Base-by-base conservation (phyloP, 495 filamentous ascomycete species). In the Aspergillus baeticus region DNA sequence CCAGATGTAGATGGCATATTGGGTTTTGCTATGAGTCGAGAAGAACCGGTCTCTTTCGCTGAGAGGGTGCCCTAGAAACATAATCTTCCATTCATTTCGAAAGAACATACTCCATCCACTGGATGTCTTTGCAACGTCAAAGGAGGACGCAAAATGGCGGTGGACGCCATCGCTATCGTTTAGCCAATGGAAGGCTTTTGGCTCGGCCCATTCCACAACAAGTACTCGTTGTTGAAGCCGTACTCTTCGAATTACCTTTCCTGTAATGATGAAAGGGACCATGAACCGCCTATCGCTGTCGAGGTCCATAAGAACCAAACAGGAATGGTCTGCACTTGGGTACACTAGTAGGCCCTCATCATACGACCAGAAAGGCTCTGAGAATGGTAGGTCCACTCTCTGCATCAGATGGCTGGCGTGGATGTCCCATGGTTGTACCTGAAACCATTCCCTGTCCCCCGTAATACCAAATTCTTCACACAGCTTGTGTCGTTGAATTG, bases 1-100 rank as follows among this genome's bases (percentile, higher is more conserved):
- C 84, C 84, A 88, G 20, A 83, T 72, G 63, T 88, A 89, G 3
- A 87, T 74, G 26, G 80, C 83, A 62, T 88, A 89, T 55, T 88
- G 82, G 0, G 77, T 81, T 10, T 79, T 57, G 31, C 70, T 87
- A 62, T 89, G 86, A 1, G 80, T 64, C 1, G 84, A 87, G 69
- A 82, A 87, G 73, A 87, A 88, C 5, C 84, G 80, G 56, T 87
- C 82, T 39, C 74, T 66, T 17, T 76, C 73, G 62, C 81, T 83
- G 8, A 87, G 60, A 4, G 84, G 82, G 23, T 87, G 77, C 6
- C 83, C 85, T 5, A 83, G 70, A 50, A 81, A 82, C 69, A 85
- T 81, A 10, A 88, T 81, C 60, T 86, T 85, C 82, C 83, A 89
- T 62, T 89, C 85, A 55, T 83, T 87, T n/a, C 85, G 82, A 22